Evolutionary conservation across 2,329 filamentous ascomycete genomes (phyloP), one percentile per base, ranked within the genome.

Genomic region (Tolypocladium inflatum): DNA sequence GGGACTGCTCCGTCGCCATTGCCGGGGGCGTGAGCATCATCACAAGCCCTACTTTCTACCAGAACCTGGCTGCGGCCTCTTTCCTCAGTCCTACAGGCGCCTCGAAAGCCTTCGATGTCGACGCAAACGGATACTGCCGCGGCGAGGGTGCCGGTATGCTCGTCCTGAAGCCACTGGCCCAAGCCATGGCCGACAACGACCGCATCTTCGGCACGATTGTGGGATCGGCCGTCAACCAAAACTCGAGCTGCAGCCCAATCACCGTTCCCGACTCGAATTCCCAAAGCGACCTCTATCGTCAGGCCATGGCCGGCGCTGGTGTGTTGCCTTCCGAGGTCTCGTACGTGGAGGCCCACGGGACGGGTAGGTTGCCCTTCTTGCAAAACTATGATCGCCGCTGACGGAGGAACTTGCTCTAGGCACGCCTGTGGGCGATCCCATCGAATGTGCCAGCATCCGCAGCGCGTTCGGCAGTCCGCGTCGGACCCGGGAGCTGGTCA

Each of bases 181-280:
- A 79, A 63, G 82, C 82, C 4, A 56, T 76, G 19, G 73, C 72
- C 2, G 80, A 83, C 55, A 77, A 78, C 2, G 78, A 84, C 60
- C 69, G 69, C 3, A 75, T 83, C 37, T 58, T 76, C 1, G 80
- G 71, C 9, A 70, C 78, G 0, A 76, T 81, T 42, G 50, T 57
- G 3, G 63, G 59, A 9, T 73, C 72, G 13, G 66, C 62, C 8
- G 64, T 70, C 2, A 73, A 76, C 51, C 74, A 76, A 26, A 63
- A 62, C 0, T 52, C 63, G 17, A 35, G 55, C 2, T 17, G 26
- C 30, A 33, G 30, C 15, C 19, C 50, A 2, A 67, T 71, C 56
- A 71, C 67, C 0, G 63, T 67, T 2, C 70, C 70, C 0, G 60
- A 69, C 48, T 60, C 60, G 0, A 41, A 54, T 1, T 63, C 67